Evolutionary conservation across 805 yeast species (phyloP), one percentile per base, ranked within the genome.

Genomic region (Myxozyma mucilagina): DNA sequence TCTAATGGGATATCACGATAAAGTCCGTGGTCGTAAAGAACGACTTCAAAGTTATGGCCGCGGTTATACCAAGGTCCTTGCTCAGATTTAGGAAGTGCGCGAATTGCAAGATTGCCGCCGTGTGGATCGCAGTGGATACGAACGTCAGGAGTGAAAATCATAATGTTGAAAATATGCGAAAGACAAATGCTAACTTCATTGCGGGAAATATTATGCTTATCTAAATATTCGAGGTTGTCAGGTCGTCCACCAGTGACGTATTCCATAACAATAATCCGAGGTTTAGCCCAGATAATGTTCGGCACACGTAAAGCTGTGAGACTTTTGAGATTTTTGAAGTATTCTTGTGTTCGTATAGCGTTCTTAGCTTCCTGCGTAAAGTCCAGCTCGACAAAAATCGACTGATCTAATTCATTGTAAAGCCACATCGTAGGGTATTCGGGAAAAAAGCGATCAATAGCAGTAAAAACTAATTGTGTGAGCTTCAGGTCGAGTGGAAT

Each of bases 41-140:
- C 79, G 54, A 94, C 89, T 73, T 94, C 99, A 72, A 94, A 94
- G 72, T 93, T 92, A 71, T 87, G 90, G 3, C 76, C 75, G 32
- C 79, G 77, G 10, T 67, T 53, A 2, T 67, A 65, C 60, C 67
- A 31, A 61, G 60, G 54, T 61, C 67, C 39, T 60, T 61, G 61
- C 45, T 63, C 72, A 35, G 68, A 67, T 18, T 68, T 63, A 7
- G 73, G 68, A 18, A 76, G 67, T 0, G 74, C 70, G 58, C 91
- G 78, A 24, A 94, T 90, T 0, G 98, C 97, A 61, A 94, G 77
- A 70, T 94, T 94, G 0, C 99, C 99, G 10, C 96, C 97, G 73
- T 94, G 99, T 0, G 99, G 99, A 73, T 94, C 99, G 76, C 99
- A 94, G 73, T 94, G 99, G 47, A 94, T 82, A 0, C 93, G 90